Evolutionary conservation across 768 basidiomycete genomes (phyloP), one percentile per base, ranked within the genome.

Genomic region (Leccinum incarnatum): DNA sequence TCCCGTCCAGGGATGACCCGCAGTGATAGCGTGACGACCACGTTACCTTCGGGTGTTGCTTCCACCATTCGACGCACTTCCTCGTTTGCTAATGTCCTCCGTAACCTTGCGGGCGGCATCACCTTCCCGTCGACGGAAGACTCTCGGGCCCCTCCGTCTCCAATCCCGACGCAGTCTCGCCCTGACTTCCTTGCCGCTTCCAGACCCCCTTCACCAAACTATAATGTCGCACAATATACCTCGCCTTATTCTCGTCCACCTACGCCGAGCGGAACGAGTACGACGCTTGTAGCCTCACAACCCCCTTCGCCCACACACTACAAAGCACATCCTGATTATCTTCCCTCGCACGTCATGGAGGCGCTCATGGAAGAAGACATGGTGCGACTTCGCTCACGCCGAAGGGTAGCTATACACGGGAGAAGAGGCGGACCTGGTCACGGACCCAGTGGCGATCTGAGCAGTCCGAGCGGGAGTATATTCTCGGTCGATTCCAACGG

Each of bases 331-430:
- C 76, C 77, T 46, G 83, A 86, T 54, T 93, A 89, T 67, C 67
- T 80, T 40, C 85, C 93, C 2, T 87, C 84, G 12, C 82, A 91
- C 64, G 91, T 94, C 21, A 91, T 97, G 77, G 89, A 93, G 61
- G 89, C 89, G 0, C 77, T 98, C 29, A 91, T 94, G 71, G 92
- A 93, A 66, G 94, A 96, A 68, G 96, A 98, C 66, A 92, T 96
- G 89, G 93, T 96, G 60, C 84, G 96, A 4, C 69, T 98, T 37
- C 78, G 87, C 21, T 88, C 91, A 32, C 82, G 93, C 23, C 77
- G 89, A 5, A 77, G 78, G 40, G 64, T 75, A 1, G 62, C 70
- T 23, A 56, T 65, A n/a, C 75, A 83, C 51, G 67, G 76, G 36
- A 75, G 81, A 60, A 72, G 79, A 70, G 65, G 77, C 48, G 75